Percentiles rank a stretch among this genome's conserved stretches.
Conservation (phyloP, 164 flowering plant species). For the Tinospora cordifolia region DNA sequence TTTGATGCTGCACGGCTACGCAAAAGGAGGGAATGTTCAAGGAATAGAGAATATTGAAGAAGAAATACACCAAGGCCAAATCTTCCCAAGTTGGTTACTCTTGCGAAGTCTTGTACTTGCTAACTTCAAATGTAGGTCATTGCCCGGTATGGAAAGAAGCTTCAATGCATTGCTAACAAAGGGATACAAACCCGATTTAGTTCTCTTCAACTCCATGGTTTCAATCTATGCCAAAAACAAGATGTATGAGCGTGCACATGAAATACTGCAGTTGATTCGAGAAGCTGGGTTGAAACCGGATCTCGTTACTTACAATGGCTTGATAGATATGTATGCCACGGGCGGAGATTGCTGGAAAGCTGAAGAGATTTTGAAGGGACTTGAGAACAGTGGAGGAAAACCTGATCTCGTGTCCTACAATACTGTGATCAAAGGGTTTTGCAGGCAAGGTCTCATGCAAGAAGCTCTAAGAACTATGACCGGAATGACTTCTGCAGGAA, state of each 20-base stretch:
- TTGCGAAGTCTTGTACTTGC: constrained; percentile 70
- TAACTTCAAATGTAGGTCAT: constrained; percentile 54
- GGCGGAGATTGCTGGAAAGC: constrained; percentile 84
- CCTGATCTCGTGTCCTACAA: constrained; percentile 85
- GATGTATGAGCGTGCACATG: constrained; percentile 62
- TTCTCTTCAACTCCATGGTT: constrained; percentile 73
- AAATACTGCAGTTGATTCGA: constrained; percentile 45
- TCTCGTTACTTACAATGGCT: constrained; percentile 72
- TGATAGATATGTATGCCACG: constrained; percentile 93
- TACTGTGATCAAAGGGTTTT: constrained; percentile 87
- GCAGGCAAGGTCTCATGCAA: constrained; percentile 80
- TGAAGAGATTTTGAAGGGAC: constrained; percentile 57
- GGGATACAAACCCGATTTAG: constrained; percentile 80
- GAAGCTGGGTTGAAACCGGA: constrained; percentile 68
- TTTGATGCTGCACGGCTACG: constrained; percentile 65
- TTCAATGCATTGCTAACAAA: constrained; percentile 41
- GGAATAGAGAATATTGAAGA: constrained; percentile 57
- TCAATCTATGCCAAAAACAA: constrained; percentile 64
- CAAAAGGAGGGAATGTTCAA: constrained; percentile 53
- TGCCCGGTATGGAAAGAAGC: constrained; percentile 79
- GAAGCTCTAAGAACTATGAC: constrained; percentile 61
- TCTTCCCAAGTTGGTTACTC: constrained; percentile 82
- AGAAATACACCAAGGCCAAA: constrained; percentile 53
- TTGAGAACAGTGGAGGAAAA: constrained; percentile 39
- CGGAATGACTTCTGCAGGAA: constrained; percentile 63